phyloP scores from a whole-genome alignment of 495 filamentous ascomycete genomes.

The Podospora fimiseda region DNA sequence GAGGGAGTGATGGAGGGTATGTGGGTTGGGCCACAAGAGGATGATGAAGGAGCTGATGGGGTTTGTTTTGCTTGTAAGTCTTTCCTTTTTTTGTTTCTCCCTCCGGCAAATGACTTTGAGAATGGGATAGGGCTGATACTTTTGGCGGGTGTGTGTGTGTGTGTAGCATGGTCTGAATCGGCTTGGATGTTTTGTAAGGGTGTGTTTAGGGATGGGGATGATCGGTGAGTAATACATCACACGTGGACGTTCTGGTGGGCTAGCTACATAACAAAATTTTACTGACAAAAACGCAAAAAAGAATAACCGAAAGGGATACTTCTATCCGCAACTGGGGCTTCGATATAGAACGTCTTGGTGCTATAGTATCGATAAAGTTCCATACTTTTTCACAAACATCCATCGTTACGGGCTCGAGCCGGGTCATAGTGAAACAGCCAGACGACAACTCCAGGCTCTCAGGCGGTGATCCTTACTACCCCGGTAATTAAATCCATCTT shows the following conservation, averaged over 20 bases:
- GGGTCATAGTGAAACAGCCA: too few relatives aligned
- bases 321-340: too few relatives aligned
- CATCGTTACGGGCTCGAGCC: too few relatives aligned
- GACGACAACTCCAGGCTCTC: too few relatives aligned
- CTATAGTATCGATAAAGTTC: too few relatives aligned
- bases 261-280: background rate
- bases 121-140: background rate
- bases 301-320: background rate
- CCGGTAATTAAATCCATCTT: too few relatives aligned
- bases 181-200: background rate
- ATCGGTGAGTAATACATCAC: conserved; percentile 14
- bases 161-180: background rate
- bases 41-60: conserved; percentile 11
- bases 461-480: too few relatives aligned
- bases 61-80: conserved; percentile 27
- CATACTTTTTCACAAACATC: too few relatives aligned
- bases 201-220: conserved; percentile 20
- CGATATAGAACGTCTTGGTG: too few relatives aligned
- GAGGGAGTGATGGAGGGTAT: background rate
- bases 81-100: too few relatives aligned
- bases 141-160: background rate
- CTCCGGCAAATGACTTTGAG: background rate
- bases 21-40: too few relatives aligned
- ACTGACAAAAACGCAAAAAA: background rate
- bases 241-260: background rate